Evolutionary conservation across 176 grass and related monocot genomes (phyloP), one percentile per base, ranked within the genome.

Genomic region (Microstegium vimineum): DNA sequence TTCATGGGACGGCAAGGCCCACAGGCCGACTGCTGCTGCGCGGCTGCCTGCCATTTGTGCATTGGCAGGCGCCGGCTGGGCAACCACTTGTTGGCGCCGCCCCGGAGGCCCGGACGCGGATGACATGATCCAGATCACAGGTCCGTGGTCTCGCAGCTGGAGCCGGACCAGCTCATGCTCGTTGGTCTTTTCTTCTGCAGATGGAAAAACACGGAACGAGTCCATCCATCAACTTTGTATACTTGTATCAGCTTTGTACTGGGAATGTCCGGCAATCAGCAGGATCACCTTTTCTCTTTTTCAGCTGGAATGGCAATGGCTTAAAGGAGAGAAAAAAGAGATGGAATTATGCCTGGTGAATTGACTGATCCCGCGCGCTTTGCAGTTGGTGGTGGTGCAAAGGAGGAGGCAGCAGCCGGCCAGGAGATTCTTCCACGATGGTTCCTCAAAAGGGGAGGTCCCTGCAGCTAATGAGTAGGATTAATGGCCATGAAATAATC

Each of bases 361-460:
- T 57, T 57, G 52, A 10, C 52, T 56, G 52, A 54, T 54, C n/a
- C n/a, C n/a, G n/a, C n/a, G n/a, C n/a, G n/a, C n/a, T n/a, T n/a
- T n/a, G n/a, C 15, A 57, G 35, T 40, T 31, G 31, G 22, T 14
- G 30, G 33, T 27, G 40, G 46, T 42, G 79, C 66, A 61, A 82
- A n/a, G n/a, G n/a, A 73, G 49, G 25, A 17, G 15, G 37, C 40
- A 57, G 22, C 22, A 2, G 67, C 36, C 38, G 35, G 35, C 67
- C 67, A 71, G 68, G 57, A 51, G 60, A 66, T 83, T 37, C 60
- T 5, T 30, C 59, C 41, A n/a, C 30, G 41, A 65, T 74, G 70
- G 59, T 83, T 65, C 31, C 22, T 27, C 22, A 51, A 36, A 65
- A 4, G 10, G n/a, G n/a, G 37, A 4, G 49, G 14, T 10, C 17